Evolutionary conservation across 2,329 filamentous ascomycete genomes (phyloP).

Genomic region (Neofusicoccum kwambonambiense): DNA sequence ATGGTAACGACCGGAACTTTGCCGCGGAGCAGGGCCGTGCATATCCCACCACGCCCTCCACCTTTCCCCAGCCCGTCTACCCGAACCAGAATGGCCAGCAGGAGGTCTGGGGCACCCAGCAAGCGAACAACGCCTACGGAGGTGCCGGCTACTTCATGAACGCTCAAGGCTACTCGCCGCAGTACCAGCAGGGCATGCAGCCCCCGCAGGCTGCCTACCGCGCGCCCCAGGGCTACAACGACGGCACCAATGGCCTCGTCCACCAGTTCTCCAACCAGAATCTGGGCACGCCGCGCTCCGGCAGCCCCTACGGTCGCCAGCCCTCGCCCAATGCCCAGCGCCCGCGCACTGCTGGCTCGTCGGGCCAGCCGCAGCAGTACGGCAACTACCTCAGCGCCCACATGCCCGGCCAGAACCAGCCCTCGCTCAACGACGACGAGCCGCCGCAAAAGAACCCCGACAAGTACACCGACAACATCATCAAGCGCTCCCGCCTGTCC

Average conservation of each 20-base stretch:
- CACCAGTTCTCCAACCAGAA: constrained; percentile 98
- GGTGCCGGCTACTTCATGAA: constrained; percentile 49
- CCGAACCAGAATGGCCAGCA: constrained; percentile 60
- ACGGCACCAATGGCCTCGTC: constrained; percentile 85
- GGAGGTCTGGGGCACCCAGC: constrained; percentile 57
- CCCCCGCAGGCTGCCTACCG: constrained; percentile 57
- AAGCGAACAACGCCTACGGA: constrained; percentile 36
- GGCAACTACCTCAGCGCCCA: constrained; percentile 68
- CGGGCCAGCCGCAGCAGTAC: constrained; percentile 59
- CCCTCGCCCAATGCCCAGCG: constrained; percentile 68
- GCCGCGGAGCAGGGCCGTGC: constrained; percentile 45
- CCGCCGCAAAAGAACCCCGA: constrained; percentile 79
- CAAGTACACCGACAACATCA: constrained; percentile 82
- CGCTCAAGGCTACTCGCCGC: constrained; percentile 49
- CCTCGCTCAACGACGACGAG: constrained; percentile 57
- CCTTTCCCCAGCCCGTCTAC: constrained; percentile 89
- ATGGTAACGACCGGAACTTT: constrained; percentile 43
- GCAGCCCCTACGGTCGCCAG: constrained; percentile 66
- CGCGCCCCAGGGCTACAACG: constrained; percentile 64
- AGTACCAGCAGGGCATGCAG: constrained; percentile 45
- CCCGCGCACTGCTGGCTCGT: constrained; percentile 77
- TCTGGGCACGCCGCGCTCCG: constrained; percentile 68
- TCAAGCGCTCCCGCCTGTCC: constrained; percentile 67
- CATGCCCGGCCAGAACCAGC: constrained; percentile 59
- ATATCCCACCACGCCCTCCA: constrained; percentile 77